Evolutionary conservation across 2,329 filamentous ascomycete genomes (phyloP).

Genomic region (Venturia effusa): DNA sequence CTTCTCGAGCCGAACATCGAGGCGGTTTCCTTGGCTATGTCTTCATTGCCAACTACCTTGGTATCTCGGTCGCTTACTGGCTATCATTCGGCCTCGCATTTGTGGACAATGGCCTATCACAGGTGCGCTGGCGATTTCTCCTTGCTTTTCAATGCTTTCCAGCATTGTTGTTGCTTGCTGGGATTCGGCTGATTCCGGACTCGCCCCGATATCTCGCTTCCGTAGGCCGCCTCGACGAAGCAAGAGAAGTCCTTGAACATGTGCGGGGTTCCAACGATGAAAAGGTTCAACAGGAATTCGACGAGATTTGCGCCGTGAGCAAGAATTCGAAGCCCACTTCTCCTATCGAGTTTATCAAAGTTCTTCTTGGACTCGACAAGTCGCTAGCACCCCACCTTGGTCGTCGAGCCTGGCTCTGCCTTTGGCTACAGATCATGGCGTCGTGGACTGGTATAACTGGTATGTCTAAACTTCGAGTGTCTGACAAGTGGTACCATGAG

Average conservation of each 20-base stretch:
- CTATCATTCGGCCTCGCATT: slow-evolving; percentile 31
- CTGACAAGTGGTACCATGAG: neutral
- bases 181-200: slow-evolving; percentile 32
- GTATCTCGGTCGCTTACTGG: slow-evolving; percentile 52
- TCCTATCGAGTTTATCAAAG: neutral
- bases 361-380: neutral
- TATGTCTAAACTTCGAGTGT: neutral
- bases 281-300: slow-evolving; percentile 51
- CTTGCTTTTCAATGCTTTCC: slow-evolving; percentile 37
- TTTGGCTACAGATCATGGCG: slow-evolving; percentile 63
- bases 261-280: slow-evolving; percentile 45
- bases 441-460: slow-evolving; percentile 61
- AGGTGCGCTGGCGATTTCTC: slow-evolving; percentile 23
- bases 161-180: slow-evolving; percentile 30
- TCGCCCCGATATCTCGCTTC: slow-evolving; percentile 18
- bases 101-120: slow-evolving; percentile 38
- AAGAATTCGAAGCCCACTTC: neutral
- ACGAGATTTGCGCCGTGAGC: slow-evolving; percentile 48
- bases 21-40: slow-evolving; percentile 44
- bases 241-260: slow-evolving; percentile 49
- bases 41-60: slow-evolving; percentile 57
- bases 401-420: slow-evolving; percentile 55
- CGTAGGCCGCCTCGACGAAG: slow-evolving; percentile 12
- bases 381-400: slow-evolving; percentile 44
- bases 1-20: slow-evolving; percentile 47